Percentiles rank a stretch among this genome's conserved stretches.
Evolutionary conservation across 2,329 filamentous ascomycete species (phyloP).

Genomic region (Trichoderma koningiopsis): DNA sequence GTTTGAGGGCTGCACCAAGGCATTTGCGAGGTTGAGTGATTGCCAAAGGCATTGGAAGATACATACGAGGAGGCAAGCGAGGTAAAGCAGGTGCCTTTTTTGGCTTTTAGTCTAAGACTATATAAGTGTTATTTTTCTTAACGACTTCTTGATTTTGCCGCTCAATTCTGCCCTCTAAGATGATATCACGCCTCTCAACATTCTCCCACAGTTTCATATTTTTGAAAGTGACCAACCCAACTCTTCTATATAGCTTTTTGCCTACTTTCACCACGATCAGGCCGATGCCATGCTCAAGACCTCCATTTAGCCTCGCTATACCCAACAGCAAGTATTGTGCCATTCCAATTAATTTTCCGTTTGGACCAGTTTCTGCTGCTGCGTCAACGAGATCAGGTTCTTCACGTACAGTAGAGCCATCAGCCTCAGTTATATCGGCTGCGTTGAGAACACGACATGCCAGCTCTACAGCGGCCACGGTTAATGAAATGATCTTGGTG

Average conservation of each 20-base stretch:
- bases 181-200: background rate
- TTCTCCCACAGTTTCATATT: background rate
- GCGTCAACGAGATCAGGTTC: background rate
- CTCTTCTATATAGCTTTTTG: background rate
- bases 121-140: background rate
- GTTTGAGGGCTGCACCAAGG: background rate
- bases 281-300: background rate
- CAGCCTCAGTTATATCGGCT: background rate
- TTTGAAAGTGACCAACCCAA: background rate
- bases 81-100: background rate
- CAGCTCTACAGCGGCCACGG: background rate
- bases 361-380: background rate
- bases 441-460: background rate
- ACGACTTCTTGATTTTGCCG: background rate
- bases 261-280: background rate
- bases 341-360: background rate
- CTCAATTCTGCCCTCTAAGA: background rate
- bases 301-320: background rate
- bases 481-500: background rate
- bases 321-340: background rate
- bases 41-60: conserved; percentile 2
- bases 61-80: background rate
- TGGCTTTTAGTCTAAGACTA: background rate
- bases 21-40: conserved; percentile 1
- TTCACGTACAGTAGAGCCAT: background rate